phyloP scores from a whole-genome alignment of 345 rosid species.

The Ceriops zippeliana region DNA sequence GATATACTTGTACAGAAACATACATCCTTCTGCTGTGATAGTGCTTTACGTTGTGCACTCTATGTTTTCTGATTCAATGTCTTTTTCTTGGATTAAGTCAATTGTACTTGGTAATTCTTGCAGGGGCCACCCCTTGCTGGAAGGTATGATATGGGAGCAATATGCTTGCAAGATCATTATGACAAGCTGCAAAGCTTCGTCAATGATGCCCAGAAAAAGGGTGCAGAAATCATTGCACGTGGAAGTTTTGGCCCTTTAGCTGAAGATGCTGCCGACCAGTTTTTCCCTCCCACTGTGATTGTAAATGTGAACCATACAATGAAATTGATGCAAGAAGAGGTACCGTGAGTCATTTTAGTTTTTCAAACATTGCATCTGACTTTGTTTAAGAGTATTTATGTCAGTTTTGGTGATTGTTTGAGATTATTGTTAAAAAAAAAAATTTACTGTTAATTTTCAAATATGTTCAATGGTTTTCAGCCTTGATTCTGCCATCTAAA shows the following conservation, averaged over 20 bases:
- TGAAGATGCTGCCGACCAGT: conserved; percentile 94
- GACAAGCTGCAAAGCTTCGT: conserved; percentile 83
- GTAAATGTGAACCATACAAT: conserved; percentile 78
- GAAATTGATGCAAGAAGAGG: conserved; percentile 99
- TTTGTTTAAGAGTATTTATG: not conserved
- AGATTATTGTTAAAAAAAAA: too few species aligned
- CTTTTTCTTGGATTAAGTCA: not conserved
- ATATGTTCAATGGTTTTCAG: too few species aligned
- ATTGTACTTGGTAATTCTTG: conserved; percentile 8
- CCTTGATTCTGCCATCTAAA: too few species aligned
- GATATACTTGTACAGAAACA: not conserved
- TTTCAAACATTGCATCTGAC: not conserved
- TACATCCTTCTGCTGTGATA: not conserved
- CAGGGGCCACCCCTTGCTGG: conserved; percentile 95
- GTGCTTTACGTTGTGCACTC: not conserved
- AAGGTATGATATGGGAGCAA: conserved; percentile 97
- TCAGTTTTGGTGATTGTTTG: not conserved
- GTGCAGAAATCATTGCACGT: conserved; percentile 81
- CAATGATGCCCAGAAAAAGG: conserved; percentile 82
- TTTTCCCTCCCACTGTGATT: conserved; percentile 86
- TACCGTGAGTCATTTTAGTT: conserved; percentile 19
- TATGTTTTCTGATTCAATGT: not conserved
- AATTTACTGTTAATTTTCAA: too few species aligned
- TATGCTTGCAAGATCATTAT: conserved; percentile 91
- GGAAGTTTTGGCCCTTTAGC: conserved; percentile 94